These are phyloP conservation scores for Curvularia spicifera DNA, from an alignment of 2,329 filamentous ascomycete species.

Conservation along the genomic window DNA sequence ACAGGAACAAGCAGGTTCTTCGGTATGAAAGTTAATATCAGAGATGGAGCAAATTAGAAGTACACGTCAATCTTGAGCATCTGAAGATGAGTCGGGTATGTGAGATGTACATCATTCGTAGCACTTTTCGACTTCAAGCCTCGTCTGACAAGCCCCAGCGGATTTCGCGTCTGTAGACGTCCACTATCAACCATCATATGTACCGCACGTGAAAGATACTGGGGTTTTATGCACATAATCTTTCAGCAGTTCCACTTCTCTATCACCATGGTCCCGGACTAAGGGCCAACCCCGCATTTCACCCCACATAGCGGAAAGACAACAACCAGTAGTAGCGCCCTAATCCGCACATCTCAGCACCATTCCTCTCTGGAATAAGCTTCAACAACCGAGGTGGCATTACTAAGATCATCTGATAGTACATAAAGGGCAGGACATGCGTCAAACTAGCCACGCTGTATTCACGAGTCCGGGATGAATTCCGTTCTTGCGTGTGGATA, in stretches of 20 bases:
- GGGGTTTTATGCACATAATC: background rate
- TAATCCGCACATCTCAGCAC: background rate
- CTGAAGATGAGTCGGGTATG: background rate
- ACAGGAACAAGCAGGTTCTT: background rate
- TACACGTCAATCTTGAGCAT: background rate
- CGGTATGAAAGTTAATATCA: background rate
- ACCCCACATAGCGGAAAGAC: background rate
- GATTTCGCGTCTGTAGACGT: background rate
- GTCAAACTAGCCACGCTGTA: background rate
- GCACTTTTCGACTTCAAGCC: background rate
- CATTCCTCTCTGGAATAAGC: background rate
- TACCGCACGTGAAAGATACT: background rate
- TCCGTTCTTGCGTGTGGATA: background rate
- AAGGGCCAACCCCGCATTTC: slow-evolving; percentile 1
- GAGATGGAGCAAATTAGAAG: background rate
- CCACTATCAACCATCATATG: background rate
- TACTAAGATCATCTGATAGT: background rate
- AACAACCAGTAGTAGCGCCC: background rate
- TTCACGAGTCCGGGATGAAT: background rate
- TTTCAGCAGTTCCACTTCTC: background rate
- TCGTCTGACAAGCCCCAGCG: background rate
- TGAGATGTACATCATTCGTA: background rate
- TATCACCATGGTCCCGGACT: background rate
- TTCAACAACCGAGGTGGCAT: background rate
- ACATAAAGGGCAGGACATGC: background rate